Evolutionary conservation across 1,139 yeast genomes (phyloP).

Genomic region (Scheffersomyces titani): DNA sequence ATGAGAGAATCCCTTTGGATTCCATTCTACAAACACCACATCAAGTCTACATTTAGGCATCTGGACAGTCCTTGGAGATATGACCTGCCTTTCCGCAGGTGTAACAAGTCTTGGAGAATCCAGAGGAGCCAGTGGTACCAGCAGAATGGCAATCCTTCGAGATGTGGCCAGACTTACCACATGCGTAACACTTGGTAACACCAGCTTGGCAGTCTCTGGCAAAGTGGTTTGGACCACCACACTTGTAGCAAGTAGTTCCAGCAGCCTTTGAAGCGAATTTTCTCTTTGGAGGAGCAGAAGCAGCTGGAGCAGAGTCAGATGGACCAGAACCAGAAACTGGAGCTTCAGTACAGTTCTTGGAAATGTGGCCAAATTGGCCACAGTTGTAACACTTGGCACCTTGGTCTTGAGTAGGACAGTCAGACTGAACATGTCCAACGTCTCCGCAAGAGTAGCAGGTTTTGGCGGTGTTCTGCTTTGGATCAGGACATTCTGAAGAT

Average conservation of each 20-base stretch:
- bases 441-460: conserved; percentile 90
- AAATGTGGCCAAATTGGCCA: conserved; percentile 82
- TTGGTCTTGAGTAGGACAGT: conserved; percentile 57
- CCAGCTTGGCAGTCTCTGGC: conserved; percentile 89
- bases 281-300: conserved; percentile 13
- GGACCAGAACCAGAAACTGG: conserved; percentile 7
- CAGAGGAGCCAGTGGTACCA: conserved; percentile 36
- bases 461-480: conserved; percentile 78
- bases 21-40: background rate
- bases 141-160: conserved; percentile 75
- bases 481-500: conserved; percentile 83
- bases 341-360: conserved; percentile 61
- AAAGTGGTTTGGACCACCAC: conserved; percentile 92
- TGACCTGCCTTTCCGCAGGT: conserved; percentile 45
- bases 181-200: conserved; percentile 80
- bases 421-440: conserved; percentile 69
- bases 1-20: background rate
- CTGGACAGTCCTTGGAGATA: conserved; percentile 62
- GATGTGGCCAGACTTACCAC: conserved; percentile 89
- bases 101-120: conserved; percentile 50
- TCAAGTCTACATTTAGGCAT: conserved; percentile 16
- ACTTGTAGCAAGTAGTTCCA: conserved; percentile 79
- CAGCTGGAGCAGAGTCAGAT: conserved; percentile 15
- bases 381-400: conserved; percentile 55
- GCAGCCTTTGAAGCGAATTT: conserved; percentile 14